Percentiles rank a stretch among this genome's conserved stretches.
Conservation (phyloP, 106 monocot species). For the Acanthochlamys bracteata region DNA sequence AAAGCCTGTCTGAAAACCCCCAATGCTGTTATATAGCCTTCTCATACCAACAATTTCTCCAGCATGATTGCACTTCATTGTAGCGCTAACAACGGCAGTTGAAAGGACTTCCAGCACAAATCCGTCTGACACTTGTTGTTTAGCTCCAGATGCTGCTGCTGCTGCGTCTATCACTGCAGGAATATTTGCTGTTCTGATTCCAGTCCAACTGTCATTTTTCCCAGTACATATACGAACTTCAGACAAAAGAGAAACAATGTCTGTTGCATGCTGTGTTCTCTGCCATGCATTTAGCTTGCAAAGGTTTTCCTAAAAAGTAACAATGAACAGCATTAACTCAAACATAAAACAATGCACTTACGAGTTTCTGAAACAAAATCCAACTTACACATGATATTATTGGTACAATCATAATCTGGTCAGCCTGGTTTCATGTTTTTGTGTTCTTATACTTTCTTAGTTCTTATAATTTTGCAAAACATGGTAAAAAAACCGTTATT, state of each 20-base stretch:
- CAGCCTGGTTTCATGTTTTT: too few relatives aligned
- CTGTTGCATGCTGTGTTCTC: constrained; percentile 79
- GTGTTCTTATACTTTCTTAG: too few relatives aligned
- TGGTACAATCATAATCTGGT: too few relatives aligned
- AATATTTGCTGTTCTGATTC: constrained; percentile 84
- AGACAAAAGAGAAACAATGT: constrained; percentile 86
- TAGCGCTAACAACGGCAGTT: constrained; percentile 84
- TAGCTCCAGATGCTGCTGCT: constrained; percentile 87
- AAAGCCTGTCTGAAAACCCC: constrained; percentile 58
- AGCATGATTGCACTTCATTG: constrained; percentile 77
- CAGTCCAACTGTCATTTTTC: constrained; percentile 88
- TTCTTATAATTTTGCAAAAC: too few relatives aligned
- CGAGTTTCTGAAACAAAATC: too few relatives aligned
- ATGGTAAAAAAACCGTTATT: too few relatives aligned
- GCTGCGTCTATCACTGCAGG: constrained; percentile 90
- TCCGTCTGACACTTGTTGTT: constrained; percentile 59
- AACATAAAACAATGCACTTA: too few relatives aligned
- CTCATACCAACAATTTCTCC: constrained; percentile 98
- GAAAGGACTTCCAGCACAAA: constrained; percentile 81
- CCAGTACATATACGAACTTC: constrained; percentile 78
- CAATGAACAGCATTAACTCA: background rate
- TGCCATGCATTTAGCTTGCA: constrained; percentile 80
- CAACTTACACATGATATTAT: too few relatives aligned
- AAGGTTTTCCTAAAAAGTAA: background rate
- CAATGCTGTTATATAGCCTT: constrained; percentile 78